phyloP scores from a whole-genome alignment of 2,329 filamentous ascomycete species.

The Penicillium sclerotiorum region DNA sequence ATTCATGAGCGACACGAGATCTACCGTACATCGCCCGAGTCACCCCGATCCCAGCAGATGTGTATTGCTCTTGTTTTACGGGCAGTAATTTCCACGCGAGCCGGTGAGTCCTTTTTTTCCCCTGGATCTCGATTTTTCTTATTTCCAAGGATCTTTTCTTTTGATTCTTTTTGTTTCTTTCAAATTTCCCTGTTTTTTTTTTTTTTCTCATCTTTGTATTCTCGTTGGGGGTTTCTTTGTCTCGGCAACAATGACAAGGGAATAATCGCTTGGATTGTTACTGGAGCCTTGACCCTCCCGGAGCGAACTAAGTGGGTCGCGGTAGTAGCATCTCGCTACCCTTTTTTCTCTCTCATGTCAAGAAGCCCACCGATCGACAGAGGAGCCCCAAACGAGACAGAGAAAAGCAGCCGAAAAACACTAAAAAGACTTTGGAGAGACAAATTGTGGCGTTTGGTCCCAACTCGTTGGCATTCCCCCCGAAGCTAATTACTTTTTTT shows the following conservation, averaged over 20 bases:
- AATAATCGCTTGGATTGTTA: conserved; percentile 7
- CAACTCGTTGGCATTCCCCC: conserved; percentile 9
- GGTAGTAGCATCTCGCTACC: conserved; percentile 33
- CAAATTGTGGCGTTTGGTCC: conserved; percentile 18
- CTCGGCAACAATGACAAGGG: conserved; percentile 5
- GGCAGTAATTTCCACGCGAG: conserved; percentile 67
- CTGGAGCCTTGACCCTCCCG: conserved; percentile 23
- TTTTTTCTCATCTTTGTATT: neutral
- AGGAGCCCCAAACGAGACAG: conserved; percentile 9
- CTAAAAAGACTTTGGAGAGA: conserved; percentile 7
- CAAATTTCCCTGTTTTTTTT: neutral
- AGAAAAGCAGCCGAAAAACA: neutral
- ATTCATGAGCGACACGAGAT: conserved; percentile 71
- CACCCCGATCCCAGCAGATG: conserved; percentile 71
- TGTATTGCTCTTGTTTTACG: conserved; percentile 76
- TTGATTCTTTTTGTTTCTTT: neutral
- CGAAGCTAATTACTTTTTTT: conserved; percentile 17
- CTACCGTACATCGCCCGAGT: conserved; percentile 71
- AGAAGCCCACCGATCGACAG: conserved; percentile 27
- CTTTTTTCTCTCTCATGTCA: conserved; percentile 16
- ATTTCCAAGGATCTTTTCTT: neutral
- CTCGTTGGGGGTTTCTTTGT: neutral
- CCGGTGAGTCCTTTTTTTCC: conserved; percentile 59
- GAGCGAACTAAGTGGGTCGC: conserved; percentile 31
- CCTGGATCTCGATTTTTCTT: conserved; percentile 4